phyloP scores from a whole-genome alignment of 257 asterid species.

The Przewalskia tangutica region DNA sequence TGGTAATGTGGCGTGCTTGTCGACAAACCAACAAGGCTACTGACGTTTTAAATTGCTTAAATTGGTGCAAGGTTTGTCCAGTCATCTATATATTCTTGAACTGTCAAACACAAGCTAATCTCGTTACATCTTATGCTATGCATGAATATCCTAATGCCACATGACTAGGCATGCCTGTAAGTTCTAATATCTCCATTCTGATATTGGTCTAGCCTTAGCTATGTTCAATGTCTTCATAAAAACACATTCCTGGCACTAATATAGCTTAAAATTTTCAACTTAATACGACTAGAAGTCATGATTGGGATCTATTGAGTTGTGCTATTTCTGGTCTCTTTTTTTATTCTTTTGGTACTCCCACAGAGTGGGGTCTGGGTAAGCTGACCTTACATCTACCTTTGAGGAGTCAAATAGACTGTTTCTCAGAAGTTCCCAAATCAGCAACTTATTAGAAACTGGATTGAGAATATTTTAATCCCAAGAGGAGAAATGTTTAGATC shows the following conservation, averaged over 20 bases:
- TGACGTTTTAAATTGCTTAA: conserved; percentile 66
- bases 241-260: neutral
- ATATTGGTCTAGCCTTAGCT: neutral
- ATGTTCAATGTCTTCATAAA: neutral
- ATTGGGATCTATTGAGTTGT: neutral
- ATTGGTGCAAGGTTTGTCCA: conserved; percentile 40
- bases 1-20: conserved; percentile 98
- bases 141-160: neutral
- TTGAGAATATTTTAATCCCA: neutral
- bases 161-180: neutral
- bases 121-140: neutral
- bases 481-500: neutral
- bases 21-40: conserved; percentile 51
- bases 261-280: neutral
- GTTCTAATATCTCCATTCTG: neutral
- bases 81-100: neutral
- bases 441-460: neutral
- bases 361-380: too few species aligned
- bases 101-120: neutral
- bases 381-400: too few species aligned
- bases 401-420: too few species aligned
- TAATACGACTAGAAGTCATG: neutral
- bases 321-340: neutral
- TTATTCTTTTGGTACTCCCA: too few species aligned
- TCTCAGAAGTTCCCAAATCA: neutral